A percentile compares a stretch with the other conserved stretches of the same genome.
Conservation (phyloP, 805 yeast species). For the Debaryomyces prosopidis region DNA sequence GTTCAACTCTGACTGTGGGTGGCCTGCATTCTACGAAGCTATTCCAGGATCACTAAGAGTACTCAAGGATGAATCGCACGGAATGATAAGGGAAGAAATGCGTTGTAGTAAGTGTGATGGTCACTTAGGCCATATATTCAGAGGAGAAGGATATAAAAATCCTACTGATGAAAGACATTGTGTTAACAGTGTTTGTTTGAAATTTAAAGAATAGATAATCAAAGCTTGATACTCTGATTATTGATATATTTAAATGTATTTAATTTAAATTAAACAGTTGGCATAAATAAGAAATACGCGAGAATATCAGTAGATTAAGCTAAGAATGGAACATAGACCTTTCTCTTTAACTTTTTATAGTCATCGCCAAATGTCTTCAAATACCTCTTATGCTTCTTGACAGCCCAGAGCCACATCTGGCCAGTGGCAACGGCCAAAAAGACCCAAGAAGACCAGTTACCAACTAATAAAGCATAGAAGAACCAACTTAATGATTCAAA, state of each 20-base stretch:
- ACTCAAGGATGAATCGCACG: constrained; percentile 59
- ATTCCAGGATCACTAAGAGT: constrained; percentile 74
- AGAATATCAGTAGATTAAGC: constrained; percentile 32
- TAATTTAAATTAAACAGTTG: background rate
- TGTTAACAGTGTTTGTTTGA: constrained; percentile 82
- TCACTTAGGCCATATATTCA: constrained; percentile 93
- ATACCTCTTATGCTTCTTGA: constrained; percentile 74
- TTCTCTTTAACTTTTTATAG: constrained; percentile 76
- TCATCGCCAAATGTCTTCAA: constrained; percentile 68
- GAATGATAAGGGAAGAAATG: constrained; percentile 89
- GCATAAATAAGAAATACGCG: background rate
- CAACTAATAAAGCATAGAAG: constrained; percentile 64
- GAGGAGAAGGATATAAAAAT: constrained; percentile 86
- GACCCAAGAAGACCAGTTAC: constrained; percentile 73
- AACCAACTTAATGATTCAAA: constrained; percentile 84
- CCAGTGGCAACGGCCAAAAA: constrained; percentile 69
- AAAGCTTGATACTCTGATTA: background rate
- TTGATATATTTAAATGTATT: background rate
- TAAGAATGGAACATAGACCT: constrained; percentile 72
- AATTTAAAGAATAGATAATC: constrained; percentile 40
- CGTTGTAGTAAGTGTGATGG: constrained; percentile 87
- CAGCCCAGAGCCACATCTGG: constrained; percentile 94
- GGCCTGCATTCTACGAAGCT: constrained; percentile 97
- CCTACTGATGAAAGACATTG: constrained; percentile 95
- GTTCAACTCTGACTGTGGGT: constrained; percentile 91